Conservation (phyloP, 2,329 filamentous ascomycete genomes). For the Beauveria varroae region DNA sequence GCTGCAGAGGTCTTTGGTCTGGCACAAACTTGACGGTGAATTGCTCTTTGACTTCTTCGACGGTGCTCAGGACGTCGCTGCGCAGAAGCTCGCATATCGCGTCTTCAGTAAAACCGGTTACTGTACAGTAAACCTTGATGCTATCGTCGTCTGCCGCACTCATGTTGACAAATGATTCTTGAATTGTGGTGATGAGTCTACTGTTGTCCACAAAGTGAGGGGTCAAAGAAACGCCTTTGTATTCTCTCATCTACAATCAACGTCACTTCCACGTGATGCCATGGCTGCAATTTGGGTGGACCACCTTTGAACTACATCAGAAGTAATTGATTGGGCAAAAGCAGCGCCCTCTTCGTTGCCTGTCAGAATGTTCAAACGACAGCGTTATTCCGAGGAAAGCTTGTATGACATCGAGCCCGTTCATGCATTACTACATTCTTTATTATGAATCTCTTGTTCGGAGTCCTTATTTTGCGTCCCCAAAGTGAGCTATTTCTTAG, state of each 20-base stretch:
- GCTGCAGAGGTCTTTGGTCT: not conserved
- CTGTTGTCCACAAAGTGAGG: not conserved
- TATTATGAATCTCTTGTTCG: not conserved
- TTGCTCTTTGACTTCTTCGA: not conserved
- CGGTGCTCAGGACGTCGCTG: not conserved
- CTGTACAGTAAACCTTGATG: conserved; percentile 1
- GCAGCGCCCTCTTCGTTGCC: not conserved
- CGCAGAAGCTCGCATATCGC: not conserved
- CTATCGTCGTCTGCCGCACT: not conserved
- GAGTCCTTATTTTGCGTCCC: not conserved
- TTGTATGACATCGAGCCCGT: not conserved
- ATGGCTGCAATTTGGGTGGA: not conserved
- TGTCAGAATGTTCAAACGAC: not conserved
- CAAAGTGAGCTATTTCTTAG: not conserved
- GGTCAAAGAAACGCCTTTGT: not conserved
- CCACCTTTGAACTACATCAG: not conserved
- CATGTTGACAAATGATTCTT: not conserved
- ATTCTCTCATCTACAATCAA: not conserved
- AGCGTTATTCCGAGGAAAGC: not conserved
- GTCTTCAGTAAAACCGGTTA: not conserved
- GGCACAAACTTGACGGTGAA: not conserved
- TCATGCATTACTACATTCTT: not conserved
- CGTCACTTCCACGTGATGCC: not conserved
- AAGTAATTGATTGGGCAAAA: too few species aligned
- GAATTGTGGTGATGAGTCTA: not conserved